Conservation (phyloP, 345 rosid genomes). For the Eucalyptus curtisii region DNA sequence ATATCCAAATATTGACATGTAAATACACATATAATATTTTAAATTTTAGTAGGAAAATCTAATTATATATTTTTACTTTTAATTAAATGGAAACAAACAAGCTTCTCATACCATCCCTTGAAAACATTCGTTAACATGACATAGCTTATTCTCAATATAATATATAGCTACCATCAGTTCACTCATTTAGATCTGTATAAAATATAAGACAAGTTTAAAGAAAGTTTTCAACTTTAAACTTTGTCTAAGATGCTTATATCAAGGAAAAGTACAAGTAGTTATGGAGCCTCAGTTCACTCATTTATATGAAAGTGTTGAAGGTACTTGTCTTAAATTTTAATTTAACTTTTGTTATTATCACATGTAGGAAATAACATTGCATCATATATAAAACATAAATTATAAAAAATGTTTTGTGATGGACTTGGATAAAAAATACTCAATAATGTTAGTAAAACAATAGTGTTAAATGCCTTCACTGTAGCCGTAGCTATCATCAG, state of each 20-base stretch:
- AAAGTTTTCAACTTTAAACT: not conserved
- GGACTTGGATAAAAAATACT: not conserved
- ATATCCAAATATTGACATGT: not conserved
- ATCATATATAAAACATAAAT: not conserved
- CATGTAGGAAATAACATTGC: not conserved
- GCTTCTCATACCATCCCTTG: not conserved
- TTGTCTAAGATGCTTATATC: not conserved
- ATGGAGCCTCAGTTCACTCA: not conserved
- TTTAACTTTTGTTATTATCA: not conserved
- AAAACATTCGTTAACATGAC: not conserved
- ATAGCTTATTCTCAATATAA: not conserved
- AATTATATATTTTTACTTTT: not conserved
- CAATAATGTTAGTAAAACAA: not conserved
- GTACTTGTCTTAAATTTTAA: not conserved
- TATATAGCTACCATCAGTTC: not conserved
- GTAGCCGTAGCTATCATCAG: too few species aligned
- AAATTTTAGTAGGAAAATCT: not conserved
- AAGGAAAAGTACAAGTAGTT: not conserved
- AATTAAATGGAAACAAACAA: not conserved
- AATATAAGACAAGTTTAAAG: not conserved
- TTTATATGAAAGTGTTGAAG: not conserved
- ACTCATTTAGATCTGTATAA: not conserved
- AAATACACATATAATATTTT: not conserved
- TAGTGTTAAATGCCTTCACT: not conserved
- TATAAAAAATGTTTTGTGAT: not conserved